Percentiles rank a stretch among this genome's conserved stretches.
phyloP scores from a whole-genome alignment of 2,329 filamentous ascomycete genomes.

The Daldinia eschscholtzii region DNA sequence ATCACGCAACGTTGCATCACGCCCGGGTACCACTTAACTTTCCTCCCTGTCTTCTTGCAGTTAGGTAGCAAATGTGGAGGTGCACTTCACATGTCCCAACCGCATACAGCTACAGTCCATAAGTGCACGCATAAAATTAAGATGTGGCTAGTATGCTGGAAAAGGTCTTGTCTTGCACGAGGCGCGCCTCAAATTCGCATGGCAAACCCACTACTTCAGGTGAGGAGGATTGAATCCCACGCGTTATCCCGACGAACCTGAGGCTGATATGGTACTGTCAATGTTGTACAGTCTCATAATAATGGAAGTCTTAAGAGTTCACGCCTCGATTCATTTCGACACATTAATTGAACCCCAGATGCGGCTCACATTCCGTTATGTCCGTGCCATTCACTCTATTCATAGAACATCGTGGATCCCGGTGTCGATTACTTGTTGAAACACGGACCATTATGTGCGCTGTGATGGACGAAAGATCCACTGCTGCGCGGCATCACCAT shows the following conservation, averaged over 20 bases:
- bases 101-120: slow-evolving; percentile 26
- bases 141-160: slow-evolving; percentile 40
- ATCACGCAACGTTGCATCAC: slow-evolving; percentile 43
- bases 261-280: slow-evolving; percentile 38
- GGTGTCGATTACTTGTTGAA: slow-evolving; percentile 22
- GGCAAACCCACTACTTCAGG: slow-evolving; percentile 19
- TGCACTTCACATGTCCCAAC: slow-evolving; percentile 27
- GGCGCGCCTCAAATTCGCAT: slow-evolving; percentile 14
- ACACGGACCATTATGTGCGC: slow-evolving; percentile 38
- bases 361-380: slow-evolving; percentile 39
- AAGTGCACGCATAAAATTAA: slow-evolving; percentile 36
- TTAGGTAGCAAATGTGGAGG: slow-evolving; percentile 37
- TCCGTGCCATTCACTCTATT: slow-evolving; percentile 42
- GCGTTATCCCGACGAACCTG: slow-evolving; percentile 26
- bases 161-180: slow-evolving; percentile 12
- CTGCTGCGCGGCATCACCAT: background rate
- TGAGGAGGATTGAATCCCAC: slow-evolving; percentile 29
- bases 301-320: slow-evolving; percentile 26
- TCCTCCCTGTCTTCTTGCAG: slow-evolving; percentile 19
- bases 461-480: slow-evolving; percentile 18
- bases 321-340: slow-evolving; percentile 28
- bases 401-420: slow-evolving; percentile 40
- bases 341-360: slow-evolving; percentile 35
- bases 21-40: slow-evolving; percentile 29
- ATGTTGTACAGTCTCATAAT: slow-evolving; percentile 36